A percentile compares a stretch with the other conserved stretches of the same genome.
These are phyloP conservation scores for Exophiala bonariae DNA, from an alignment of 2,329 filamentous ascomycete species.

Conservation along the genomic window DNA sequence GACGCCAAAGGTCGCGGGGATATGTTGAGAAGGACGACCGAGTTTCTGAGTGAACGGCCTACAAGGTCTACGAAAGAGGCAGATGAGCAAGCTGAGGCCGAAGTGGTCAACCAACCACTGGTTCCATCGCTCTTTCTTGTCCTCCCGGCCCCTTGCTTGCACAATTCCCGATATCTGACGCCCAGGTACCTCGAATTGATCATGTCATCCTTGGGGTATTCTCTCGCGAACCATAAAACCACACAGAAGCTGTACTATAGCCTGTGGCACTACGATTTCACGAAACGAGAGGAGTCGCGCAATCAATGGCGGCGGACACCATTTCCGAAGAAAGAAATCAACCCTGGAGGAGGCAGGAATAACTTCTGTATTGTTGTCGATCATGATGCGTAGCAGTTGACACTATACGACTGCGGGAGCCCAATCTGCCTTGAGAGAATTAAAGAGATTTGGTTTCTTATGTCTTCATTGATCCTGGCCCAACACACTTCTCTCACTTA, in stretches of 20 bases:
- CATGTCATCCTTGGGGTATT: slow-evolving; percentile 76
- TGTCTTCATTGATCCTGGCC: too few relatives aligned
- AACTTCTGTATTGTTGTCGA: slow-evolving; percentile 76
- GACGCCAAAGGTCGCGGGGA: slow-evolving; percentile 71
- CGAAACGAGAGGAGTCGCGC: slow-evolving; percentile 9
- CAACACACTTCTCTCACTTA: too few relatives aligned
- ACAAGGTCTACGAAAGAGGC: slow-evolving; percentile 27
- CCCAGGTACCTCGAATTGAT: slow-evolving; percentile 68
- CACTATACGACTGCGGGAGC: too few relatives aligned
- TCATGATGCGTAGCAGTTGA: too few relatives aligned
- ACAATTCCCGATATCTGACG: slow-evolving; percentile 87
- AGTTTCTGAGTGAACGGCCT: slow-evolving; percentile 63
- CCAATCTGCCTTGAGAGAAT: too few relatives aligned
- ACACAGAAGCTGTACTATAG: slow-evolving; percentile 86
- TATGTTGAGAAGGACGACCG: slow-evolving; percentile 76
- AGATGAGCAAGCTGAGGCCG: neutral
- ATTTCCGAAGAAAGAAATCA: slow-evolving; percentile 74
- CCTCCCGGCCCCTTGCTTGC: slow-evolving; percentile 80
- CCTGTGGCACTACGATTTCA: slow-evolving; percentile 65
- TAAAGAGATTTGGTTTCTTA: too few relatives aligned
- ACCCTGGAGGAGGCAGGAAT: slow-evolving; percentile 74
- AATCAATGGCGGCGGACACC: slow-evolving; percentile 27
- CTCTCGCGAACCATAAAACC: slow-evolving; percentile 64
- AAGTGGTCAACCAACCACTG: slow-evolving; percentile 21
- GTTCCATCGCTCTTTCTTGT: slow-evolving; percentile 84